Evolutionary conservation across 208 protist species (phyloP).

Genomic region (Acanthamoeba lenticulata): DNA sequence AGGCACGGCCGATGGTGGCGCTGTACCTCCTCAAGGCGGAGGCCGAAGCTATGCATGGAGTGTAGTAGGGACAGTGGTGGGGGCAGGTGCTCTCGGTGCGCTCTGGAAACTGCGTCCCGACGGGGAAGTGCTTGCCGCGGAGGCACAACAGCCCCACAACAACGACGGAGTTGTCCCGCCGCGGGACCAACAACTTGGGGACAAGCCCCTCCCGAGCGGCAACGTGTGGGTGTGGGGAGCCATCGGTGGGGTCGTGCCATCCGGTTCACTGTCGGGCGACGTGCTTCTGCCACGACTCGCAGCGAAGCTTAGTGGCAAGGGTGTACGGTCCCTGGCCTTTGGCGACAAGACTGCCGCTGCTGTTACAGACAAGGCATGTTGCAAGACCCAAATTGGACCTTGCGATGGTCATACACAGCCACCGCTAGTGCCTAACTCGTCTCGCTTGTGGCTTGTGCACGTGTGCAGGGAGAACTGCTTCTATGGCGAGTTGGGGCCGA

Average conservation of each 20-base stretch:
- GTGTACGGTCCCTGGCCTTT: neutral
- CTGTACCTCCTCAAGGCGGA: no score
- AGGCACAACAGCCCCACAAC: neutral
- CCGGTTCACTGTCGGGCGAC: neutral
- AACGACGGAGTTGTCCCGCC: no score
- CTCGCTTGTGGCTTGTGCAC: neutral
- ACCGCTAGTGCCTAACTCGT: no score
- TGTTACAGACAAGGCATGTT: neutral
- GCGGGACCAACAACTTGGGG: no score
- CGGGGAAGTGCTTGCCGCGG: neutral
- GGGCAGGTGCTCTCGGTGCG: neutral
- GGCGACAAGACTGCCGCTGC: neutral
- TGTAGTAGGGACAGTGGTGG: no score
- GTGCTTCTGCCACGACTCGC: neutral
- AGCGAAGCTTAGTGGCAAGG: neutral
- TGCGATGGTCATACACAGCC: neutral
- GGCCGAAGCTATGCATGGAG: no score
- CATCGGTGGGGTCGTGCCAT: neutral
- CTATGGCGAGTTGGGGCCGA: neutral
- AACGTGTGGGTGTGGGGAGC: constrained; percentile 48
- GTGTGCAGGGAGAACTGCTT: neutral
- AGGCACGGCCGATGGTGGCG: no score
- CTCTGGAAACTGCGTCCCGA: no score
- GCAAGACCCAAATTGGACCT: no score
- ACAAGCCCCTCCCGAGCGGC: neutral